Base-by-base conservation (phyloP, 371 early-diverging fungal species). In the Cokeromyces recurvatus region DNA sequence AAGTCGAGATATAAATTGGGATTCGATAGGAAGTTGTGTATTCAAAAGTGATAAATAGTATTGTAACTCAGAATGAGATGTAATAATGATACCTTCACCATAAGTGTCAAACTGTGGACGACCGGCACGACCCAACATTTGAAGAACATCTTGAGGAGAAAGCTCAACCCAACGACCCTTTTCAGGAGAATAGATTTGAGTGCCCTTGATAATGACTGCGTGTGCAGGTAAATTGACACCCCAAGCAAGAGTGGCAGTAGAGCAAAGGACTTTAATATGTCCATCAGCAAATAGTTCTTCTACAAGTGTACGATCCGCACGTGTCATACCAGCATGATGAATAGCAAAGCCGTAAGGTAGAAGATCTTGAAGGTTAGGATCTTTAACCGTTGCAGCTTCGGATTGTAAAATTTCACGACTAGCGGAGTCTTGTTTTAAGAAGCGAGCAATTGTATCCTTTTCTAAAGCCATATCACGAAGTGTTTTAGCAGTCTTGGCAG, bases 191-290 rank as follows among this genome's bases (percentile, higher is more conserved):
- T 99, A 99, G 51, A 97, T 91, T 62, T 94, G 94, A 6, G 99
- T 99, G 10, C 99, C 99, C 74, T 97, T 98, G 68, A 99, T 97
- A 43, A 99, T 91, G 39, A 99, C 99, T 2, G 95, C 88, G 66
- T 99, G 94, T 14, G 99, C 99, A 20, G 99, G 99, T 57, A 99
- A 81, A 65, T 99, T 99, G 48, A 99, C 99, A 74, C 99, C 99
- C 99, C 99, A 99, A 24, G 99, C 99, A 39, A 99, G 77, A 0
- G 99, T 99, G 12, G 99, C 95, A 9, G 99, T 99, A 4, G 93
- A 94, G 29, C 95, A 92, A 38, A 99, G 81, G 14, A 99, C 93
- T 68, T 92, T 87, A 51, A 99, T 75, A 47, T 91, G 90, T 2
- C 92, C 91, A 40, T 87, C 91, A 17, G 80, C 84, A 70, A 99